Evolutionary conservation across 148 eudicot species (phyloP), one percentile per base, ranked within the genome.

Genomic region (Rhododendron simsii): DNA sequence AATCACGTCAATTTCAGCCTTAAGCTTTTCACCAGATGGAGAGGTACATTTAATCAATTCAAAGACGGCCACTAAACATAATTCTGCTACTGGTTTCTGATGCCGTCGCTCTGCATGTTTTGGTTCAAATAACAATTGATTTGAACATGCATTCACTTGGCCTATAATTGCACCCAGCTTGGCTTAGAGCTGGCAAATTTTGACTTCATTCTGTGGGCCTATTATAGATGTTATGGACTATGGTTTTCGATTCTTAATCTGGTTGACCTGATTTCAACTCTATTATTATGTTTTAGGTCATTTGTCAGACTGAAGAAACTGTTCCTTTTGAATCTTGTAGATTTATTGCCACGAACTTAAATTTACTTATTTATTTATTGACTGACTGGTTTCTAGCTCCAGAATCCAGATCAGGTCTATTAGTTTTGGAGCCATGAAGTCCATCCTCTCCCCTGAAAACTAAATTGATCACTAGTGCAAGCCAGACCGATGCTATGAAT

Each of bases 1-100:
- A 41, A 90, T 88, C 65, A 89, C 95, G 82, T 95, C 95, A 83
- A 93, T 97, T 84, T 95, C 99, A 82, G 93, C 96, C 73, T 82
- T 97, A 88, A 93, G 94, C 86, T 97, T 97, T 91, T 93, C 99
- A 86, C 98, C 96, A 63, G 99, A 94, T 89, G 98, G 96, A 89
- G 99, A 97, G 98, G 99, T 97, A 91, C 63, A 78, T 86, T 57
- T 78, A 26, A 33, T 81, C 74, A 53, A 28, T 83, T 39, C 18
- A 23, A 8, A 57, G 53, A 82, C 15, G 21, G 21, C 83, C 61
- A 63, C 18, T 74, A 50, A 8, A 59, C 41, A 71, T 63, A 10
- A 23, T 71, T 65, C 47, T 83, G 18, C 81, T 83, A 18, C 75
- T 76, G 85, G 87, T 82, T 83, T 87, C 35, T 77, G 10, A 47